Base-by-base conservation (phyloP, 192 early-diverging fungal genomes). In the Allomyces macrogynus region DNA sequence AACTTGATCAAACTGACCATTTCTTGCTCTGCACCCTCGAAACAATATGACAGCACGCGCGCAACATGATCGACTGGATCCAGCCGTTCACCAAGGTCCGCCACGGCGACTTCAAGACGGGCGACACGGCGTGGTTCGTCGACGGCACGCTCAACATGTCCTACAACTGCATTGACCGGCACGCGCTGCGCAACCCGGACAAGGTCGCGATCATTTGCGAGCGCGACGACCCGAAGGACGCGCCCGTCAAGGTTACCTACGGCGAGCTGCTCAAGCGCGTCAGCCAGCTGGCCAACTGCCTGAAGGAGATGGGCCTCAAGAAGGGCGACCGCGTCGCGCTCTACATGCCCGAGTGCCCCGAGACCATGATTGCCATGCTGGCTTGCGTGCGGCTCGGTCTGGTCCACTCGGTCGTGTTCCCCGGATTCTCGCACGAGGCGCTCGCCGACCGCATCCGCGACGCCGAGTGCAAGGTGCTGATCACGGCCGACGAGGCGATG, bases 341-440 rank as follows among this genome's bases (percentile, higher is more conserved):
- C 24, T 92, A 90, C 76, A 89, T 90, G 86, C 84, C 87, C 23
- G 86, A 88, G 87, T 80, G 91, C 10, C 84, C 85, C 12, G 83
- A 93, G 66, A 85, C 89, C 10, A 75, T 87, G 11, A 72, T 90
- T 67, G 85, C 83, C 4, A 90, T 94, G 84, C 84, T 94, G 12
- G 87, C 92, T 4, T 90, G 87, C 66, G 88, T 84, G 10, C 80
- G 89, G 14, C 70, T 92, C 12, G 92, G 89, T n/a, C 87, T 85
- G 12, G 75, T 91, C 12, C 87, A 90, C 64, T 84, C 83, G 61
- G 88, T 90, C 23, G 86, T 89, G 12, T 89, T 89, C 81, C 85
- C 85, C 69, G 86, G 86, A 22, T 88, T 88, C 74, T 82, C 86
- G n/a, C 79, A 84, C 5, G 77, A 81, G 25, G 84, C 85, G 72